Conservation (phyloP, 2,329 filamentous ascomycete genomes). For the Mollisiaceae sp. region DNA sequence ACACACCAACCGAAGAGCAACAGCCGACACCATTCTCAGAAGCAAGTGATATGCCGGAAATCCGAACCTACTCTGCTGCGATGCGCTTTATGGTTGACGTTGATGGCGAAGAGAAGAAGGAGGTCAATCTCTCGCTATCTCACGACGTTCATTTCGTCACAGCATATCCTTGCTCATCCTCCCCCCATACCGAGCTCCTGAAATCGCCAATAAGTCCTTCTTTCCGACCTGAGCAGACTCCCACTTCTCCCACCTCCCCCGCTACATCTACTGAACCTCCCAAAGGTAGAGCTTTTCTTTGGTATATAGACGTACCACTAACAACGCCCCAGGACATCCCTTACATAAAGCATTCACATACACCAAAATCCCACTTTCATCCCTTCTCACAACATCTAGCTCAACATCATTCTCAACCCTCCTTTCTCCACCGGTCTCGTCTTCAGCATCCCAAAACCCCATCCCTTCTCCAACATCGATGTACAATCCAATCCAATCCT, state of each 20-base stretch:
- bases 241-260: constrained; percentile 3
- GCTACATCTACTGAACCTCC: not conserved
- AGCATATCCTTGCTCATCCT: constrained; percentile 67
- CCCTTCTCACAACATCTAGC: constrained; percentile 50
- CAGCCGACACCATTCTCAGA: constrained; percentile 29
- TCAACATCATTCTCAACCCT: constrained; percentile 32
- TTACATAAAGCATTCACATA: constrained; percentile 68
- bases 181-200: constrained; percentile 60
- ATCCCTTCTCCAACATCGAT: constrained; percentile 27
- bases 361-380: constrained; percentile 61
- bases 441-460: not conserved
- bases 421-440: constrained; percentile 38
- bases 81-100: constrained; percentile 37
- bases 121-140: constrained; percentile 47
- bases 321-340: constrained; percentile 56
- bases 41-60: constrained; percentile 23
- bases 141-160: constrained; percentile 70
- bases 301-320: not conserved
- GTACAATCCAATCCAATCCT: constrained; percentile 34
- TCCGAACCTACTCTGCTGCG: constrained; percentile 41
- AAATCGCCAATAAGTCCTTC: constrained; percentile 65
- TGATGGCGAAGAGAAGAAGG: constrained; percentile 32
- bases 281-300: constrained; percentile 18
- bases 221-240: constrained; percentile 53
- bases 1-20: constrained; percentile 42